Conservation (phyloP, 2,329 filamentous ascomycete genomes). For the Cordyceps fumosorosea region DNA sequence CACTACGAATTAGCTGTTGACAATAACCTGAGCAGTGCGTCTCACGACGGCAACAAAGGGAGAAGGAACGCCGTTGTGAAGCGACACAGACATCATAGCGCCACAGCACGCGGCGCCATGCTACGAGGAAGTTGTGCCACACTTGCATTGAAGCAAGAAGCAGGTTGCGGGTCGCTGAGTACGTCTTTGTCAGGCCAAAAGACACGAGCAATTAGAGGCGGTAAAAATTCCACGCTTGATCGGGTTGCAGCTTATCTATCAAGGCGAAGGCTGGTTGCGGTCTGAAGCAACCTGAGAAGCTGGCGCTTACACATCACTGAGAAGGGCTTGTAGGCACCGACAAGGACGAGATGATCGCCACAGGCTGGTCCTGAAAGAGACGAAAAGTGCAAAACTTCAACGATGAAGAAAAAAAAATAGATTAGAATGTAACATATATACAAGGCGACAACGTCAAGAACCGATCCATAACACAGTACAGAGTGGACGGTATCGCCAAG, state of each 20-base stretch:
- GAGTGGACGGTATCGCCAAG: conserved; percentile 1
- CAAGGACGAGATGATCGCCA: no score
- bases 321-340: no score
- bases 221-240: neutral
- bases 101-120: neutral
- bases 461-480: no score
- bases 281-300: neutral
- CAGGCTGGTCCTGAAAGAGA: neutral
- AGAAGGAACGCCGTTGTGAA: neutral
- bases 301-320: neutral
- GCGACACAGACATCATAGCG: neutral
- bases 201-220: neutral
- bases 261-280: no score
- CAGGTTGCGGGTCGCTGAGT: neutral
- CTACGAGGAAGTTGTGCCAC: neutral
- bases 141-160: neutral
- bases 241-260: no score
- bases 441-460: neutral
- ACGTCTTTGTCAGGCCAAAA: neutral
- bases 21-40: neutral
- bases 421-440: neutral
- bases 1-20: neutral
- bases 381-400: neutral
- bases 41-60: neutral
- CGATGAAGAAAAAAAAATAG: neutral